Conservation (phyloP, 306 rosid genomes). For the Amphicarpaea edgeworthii region DNA sequence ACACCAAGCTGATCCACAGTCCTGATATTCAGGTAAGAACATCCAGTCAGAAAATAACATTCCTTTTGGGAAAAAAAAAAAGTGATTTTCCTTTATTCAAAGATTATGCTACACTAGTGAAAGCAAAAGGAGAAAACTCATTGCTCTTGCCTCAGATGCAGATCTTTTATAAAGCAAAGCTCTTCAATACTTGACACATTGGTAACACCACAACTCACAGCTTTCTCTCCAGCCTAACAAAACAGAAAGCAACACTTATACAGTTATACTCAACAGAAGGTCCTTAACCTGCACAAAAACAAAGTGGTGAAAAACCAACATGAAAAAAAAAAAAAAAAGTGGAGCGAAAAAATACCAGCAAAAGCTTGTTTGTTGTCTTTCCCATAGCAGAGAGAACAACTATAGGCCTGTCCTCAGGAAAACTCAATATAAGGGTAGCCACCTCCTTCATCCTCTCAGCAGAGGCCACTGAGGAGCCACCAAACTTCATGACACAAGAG, state of each 20-base stretch:
- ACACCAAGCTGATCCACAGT: constrained; percentile 78
- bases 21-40: constrained; percentile 47
- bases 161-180: constrained; percentile 70
- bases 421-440: constrained; percentile 73
- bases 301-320: not conserved
- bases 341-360: constrained; percentile 60
- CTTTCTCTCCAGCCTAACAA: constrained; percentile 92
- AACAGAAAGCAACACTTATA: constrained; percentile 29
- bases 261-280: constrained; percentile 5
- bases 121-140: constrained; percentile 1
- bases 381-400: constrained; percentile 99
- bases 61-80: not conserved
- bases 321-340: not conserved
- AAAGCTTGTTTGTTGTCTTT: constrained; percentile 89
- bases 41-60: constrained; percentile 10
- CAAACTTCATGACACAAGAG: constrained; percentile 93
- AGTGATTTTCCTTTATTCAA: not conserved
- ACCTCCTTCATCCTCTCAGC: constrained; percentile 93
- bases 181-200: constrained; percentile 77
- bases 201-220: constrained; percentile 85
- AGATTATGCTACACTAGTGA: constrained; percentile 1
- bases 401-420: constrained; percentile 84
- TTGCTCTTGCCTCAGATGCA: constrained; percentile 71
- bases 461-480: constrained; percentile 90
- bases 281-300: constrained; percentile 17